phyloP scores from a whole-genome alignment of 805 yeast genomes.

The Wickerhamiella azyma region DNA sequence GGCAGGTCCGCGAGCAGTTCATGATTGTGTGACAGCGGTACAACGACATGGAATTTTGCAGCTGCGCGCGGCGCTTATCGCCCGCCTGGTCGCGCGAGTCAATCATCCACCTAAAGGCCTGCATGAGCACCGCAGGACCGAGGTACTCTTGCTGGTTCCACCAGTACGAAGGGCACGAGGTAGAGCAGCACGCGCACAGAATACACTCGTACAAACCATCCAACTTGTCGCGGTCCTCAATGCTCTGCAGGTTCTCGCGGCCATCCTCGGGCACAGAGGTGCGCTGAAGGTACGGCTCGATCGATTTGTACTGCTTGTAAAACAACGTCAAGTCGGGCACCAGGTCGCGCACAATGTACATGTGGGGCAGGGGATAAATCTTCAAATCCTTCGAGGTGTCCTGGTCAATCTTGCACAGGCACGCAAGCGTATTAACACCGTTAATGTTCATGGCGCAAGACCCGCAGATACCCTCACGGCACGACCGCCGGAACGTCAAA shows the following conservation, averaged over 20 bases:
- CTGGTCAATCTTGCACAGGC: conserved; percentile 85
- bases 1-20: conserved; percentile 98
- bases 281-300: conserved; percentile 92
- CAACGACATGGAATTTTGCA: conserved; percentile 92
- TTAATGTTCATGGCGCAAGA: conserved; percentile 99
- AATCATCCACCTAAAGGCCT: conserved; percentile 97
- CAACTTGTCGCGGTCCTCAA: conserved; percentile 86
- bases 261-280: conserved; percentile 72
- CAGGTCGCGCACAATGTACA: conserved; percentile 92
- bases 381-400: conserved; percentile 62
- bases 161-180: conserved; percentile 99
- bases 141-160: conserved; percentile 98
- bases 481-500: conserved; percentile 91
- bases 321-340: conserved; percentile 97
- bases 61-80: conserved; percentile 64
- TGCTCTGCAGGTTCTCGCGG: conserved; percentile 78
- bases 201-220: conserved; percentile 97
- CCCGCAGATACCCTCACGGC: conserved; percentile 99
- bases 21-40: conserved; percentile 98
- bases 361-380: conserved; percentile 95
- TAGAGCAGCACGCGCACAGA: conserved; percentile 96
- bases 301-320: conserved; percentile 96
- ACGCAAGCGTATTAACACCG: conserved; percentile 92
- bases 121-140: conserved; percentile 98
- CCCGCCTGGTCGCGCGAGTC: conserved; percentile 94